Evolutionary conservation across 495 filamentous ascomycete genomes (phyloP).

Genomic region (Penicillium alfredii): DNA sequence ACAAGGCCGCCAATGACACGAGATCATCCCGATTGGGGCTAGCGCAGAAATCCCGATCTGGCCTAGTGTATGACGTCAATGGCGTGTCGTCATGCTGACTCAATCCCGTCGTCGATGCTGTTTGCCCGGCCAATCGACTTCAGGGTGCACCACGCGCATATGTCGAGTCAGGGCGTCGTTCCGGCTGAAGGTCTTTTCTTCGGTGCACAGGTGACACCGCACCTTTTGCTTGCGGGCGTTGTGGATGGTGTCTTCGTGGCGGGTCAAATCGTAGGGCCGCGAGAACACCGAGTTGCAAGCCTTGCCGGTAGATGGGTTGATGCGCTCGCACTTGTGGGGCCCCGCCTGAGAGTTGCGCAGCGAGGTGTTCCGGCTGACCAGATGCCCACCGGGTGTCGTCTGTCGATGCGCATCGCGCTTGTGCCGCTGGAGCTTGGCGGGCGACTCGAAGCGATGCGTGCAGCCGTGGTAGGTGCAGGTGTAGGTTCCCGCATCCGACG

Average conservation of each 20-base stretch:
- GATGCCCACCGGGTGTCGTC: conserved; percentile 40
- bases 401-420: conserved; percentile 90
- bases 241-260: conserved; percentile 97
- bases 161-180: conserved; percentile 90
- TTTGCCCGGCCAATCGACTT: conserved; percentile 75
- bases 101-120: too few species aligned
- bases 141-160: conserved; percentile 84
- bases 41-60: too few species aligned
- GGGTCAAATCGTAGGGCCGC: conserved; percentile 93
- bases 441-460: conserved; percentile 78
- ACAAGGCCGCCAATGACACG: too few species aligned
- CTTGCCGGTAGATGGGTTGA: conserved; percentile 93
- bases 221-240: conserved; percentile 92
- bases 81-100: too few species aligned
- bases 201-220: conserved; percentile 89
- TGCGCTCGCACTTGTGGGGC: conserved; percentile 82
- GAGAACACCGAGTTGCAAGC: conserved; percentile 96
- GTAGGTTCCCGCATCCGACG: conserved; percentile 81
- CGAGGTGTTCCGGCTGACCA: conserved; percentile 43
- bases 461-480: conserved; percentile 94
- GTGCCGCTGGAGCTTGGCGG: conserved; percentile 84
- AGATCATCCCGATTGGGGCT: too few species aligned
- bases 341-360: conserved; percentile 76
- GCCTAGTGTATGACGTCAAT: too few species aligned
- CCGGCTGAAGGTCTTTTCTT: conserved; percentile 93